These are phyloP conservation scores for Stentor roeselii DNA, from an alignment of 73 alveolate genomes.

Conservation along the genomic window DNA sequence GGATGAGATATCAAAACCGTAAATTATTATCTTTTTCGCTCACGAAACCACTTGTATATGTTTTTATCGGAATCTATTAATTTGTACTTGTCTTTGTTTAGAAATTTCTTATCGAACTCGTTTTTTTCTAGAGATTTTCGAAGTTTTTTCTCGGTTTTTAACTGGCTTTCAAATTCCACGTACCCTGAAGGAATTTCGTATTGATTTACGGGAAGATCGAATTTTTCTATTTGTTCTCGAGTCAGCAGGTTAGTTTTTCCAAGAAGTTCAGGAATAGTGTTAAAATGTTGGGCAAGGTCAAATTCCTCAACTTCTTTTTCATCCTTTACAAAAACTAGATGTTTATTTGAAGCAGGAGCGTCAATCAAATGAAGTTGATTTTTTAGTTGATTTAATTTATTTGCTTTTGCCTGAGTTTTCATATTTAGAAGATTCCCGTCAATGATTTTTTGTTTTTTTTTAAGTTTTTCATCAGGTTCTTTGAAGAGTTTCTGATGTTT, in stretches of 20 bases:
- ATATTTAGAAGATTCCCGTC: constrained; percentile 7
- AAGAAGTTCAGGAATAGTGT: not conserved
- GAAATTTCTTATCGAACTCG: not conserved
- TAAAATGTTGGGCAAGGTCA: not conserved
- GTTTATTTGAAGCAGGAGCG: constrained; percentile 6
- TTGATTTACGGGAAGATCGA: not conserved
- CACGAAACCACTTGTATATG: constrained; percentile 14
- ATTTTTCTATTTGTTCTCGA: not conserved
- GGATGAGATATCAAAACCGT: no score
- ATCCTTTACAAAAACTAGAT: not conserved
- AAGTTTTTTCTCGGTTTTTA: not conserved
- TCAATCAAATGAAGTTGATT: not conserved
- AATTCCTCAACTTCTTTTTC: not conserved
- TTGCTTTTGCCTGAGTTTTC: not conserved
- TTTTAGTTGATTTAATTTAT: not conserved
- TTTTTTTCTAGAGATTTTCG: not conserved
- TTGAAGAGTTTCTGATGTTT: not conserved
- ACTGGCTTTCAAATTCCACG: not conserved
- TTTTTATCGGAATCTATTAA: not conserved
- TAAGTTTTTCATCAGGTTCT: constrained; percentile 16
- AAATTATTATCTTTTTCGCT: constrained; percentile 17
- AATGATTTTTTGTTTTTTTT: constrained; percentile 17
- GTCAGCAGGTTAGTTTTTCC: not conserved
- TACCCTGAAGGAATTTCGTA: not conserved
- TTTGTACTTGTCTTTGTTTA: not conserved